These are phyloP conservation scores for Calonectria honghensis DNA, from an alignment of 2,329 filamentous ascomycete genomes.

Conservation along the genomic window DNA sequence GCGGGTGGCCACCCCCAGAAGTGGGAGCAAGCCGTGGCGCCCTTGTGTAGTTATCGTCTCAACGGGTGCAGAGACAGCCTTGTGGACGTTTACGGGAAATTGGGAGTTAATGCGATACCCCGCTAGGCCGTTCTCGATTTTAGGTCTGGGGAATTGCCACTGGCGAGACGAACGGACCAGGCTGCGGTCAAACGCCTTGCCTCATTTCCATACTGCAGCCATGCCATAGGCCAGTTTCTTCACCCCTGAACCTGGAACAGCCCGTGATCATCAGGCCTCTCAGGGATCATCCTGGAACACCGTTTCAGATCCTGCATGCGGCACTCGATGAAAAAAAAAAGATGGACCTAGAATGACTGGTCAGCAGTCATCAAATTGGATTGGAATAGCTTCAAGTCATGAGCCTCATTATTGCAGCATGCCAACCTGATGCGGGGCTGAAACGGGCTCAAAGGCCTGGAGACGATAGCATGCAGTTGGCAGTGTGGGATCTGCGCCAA, in stretches of 20 bases:
- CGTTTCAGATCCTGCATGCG: constrained; percentile 42
- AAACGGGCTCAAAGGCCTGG: background rate
- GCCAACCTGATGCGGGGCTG: constrained; percentile 30
- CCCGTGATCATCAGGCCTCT: constrained; percentile 30
- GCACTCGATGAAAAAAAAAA: constrained; percentile 27
- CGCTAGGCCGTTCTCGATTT: constrained; percentile 39
- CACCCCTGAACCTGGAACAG: constrained; percentile 40
- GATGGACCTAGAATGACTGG: constrained; percentile 20
- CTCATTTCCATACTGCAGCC: constrained; percentile 27
- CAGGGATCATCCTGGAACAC: constrained; percentile 33
- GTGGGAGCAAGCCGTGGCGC: constrained; percentile 18
- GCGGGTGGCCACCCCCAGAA: constrained; percentile 31
- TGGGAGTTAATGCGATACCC: constrained; percentile 33
- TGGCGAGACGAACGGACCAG: constrained; percentile 30
- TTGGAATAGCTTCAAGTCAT: constrained; percentile 34
- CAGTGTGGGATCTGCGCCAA: constrained; percentile 9
- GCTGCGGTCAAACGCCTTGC: constrained; percentile 18
- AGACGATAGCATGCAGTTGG: background rate
- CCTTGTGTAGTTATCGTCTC: constrained; percentile 22
- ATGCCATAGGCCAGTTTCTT: constrained; percentile 18
- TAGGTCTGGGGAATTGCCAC: constrained; percentile 40
- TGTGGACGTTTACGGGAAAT: constrained; percentile 37
- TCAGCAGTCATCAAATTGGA: constrained; percentile 6
- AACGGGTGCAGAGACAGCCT: constrained; percentile 20
- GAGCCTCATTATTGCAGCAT: constrained; percentile 8